phyloP scores from a whole-genome alignment of 1,139 yeast genomes.

The Pichia sp. region DNA sequence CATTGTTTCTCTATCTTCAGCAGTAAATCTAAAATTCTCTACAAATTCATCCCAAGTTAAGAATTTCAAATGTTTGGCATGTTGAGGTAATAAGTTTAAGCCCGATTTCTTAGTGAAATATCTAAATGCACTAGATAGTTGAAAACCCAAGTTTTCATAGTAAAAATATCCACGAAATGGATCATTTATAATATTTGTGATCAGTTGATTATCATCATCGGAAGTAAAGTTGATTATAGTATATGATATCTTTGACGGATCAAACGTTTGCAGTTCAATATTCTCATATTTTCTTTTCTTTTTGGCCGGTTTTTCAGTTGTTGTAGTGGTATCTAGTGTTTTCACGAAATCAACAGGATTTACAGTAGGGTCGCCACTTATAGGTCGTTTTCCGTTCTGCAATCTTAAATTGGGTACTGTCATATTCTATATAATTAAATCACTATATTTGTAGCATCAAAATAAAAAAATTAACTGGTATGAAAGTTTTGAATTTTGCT shows the following conservation, averaged over 20 bases:
- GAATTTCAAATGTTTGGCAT: neutral
- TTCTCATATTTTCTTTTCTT: neutral
- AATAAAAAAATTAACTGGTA: neutral
- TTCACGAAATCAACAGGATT: neutral
- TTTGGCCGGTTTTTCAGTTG: neutral
- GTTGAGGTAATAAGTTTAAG: neutral
- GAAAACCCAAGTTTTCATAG: conserved; percentile 6
- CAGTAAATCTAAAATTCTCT: neutral
- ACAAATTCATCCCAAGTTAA: conserved; percentile 4
- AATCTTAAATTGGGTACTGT: neutral
- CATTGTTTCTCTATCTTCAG: conserved; percentile 5
- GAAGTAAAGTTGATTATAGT: neutral
- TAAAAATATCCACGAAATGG: conserved; percentile 11
- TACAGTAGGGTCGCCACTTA: neutral
- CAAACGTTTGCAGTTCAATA: neutral
- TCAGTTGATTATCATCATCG: conserved; percentile 2
- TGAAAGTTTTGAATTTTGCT: neutral
- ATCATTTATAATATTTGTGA: conserved; percentile 1
- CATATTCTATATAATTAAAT: neutral
- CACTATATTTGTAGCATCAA: neutral
- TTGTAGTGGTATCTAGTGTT: neutral
- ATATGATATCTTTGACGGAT: neutral
- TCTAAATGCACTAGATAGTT: neutral
- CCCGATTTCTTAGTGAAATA: neutral
- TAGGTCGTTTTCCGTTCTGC: neutral